A percentile compares a stretch with the other conserved stretches of the same genome.
Evolutionary conservation across 1,284 basidiomycete species (phyloP).

Genomic region (Irpex lacteus): DNA sequence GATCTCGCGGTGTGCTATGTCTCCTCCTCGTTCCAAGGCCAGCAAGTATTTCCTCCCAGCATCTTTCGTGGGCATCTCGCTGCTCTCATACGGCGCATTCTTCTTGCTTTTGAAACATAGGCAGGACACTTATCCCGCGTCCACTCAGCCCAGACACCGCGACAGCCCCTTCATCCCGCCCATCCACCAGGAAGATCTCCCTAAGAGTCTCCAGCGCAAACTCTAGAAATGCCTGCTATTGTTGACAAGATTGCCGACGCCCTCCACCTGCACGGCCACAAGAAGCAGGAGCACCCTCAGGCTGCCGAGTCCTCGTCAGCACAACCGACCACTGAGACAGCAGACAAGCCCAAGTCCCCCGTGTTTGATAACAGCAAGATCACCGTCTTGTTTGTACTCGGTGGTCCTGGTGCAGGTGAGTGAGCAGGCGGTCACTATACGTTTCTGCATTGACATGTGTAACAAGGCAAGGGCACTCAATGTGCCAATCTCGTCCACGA

Average conservation of each 20-base stretch:
- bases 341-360: conserved; percentile 26
- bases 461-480: conserved; percentile 94
- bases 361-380: conserved; percentile 77
- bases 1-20: conserved; percentile 2
- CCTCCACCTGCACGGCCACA: conserved; percentile 34
- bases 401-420: conserved; percentile 92
- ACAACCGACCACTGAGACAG: conserved; percentile 3
- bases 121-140: conserved; percentile 58
- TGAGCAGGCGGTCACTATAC: conserved; percentile 2
- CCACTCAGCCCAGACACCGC: conserved; percentile 56
- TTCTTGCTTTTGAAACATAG: conserved; percentile 52
- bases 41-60: conserved; percentile 57
- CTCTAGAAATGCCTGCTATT: conserved; percentile 37
- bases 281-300: conserved; percentile 14
- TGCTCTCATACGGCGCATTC: conserved; percentile 57
- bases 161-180: conserved; percentile 68
- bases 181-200: conserved; percentile 38
- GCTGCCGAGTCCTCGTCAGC: not conserved
- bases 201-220: conserved; percentile 5
- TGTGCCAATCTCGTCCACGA: conserved; percentile 86
- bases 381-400: conserved; percentile 93
- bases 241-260: conserved; percentile 50
- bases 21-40: conserved; percentile 21
- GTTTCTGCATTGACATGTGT: not conserved
- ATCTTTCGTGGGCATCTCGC: conserved; percentile 52